These are phyloP conservation scores for Fusarium mundagurra DNA, from an alignment of 2,329 filamentous ascomycete species.

Conservation along the genomic window DNA sequence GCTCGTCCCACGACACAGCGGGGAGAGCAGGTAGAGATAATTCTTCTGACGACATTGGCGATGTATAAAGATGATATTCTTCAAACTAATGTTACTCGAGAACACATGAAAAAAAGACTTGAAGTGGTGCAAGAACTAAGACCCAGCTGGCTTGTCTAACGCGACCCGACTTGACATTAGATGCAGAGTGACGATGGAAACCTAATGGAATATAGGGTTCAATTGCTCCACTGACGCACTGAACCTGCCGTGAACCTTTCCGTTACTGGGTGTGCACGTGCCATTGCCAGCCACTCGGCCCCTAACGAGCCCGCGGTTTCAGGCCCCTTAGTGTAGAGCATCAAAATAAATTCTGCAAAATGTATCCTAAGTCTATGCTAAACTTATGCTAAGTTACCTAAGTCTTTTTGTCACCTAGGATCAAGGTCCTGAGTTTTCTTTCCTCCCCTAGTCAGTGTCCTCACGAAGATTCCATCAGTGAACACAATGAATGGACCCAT, in stretches of 20 bases:
- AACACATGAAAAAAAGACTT: conserved; percentile 2
- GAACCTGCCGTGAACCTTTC: conserved; percentile 24
- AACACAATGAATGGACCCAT: not conserved
- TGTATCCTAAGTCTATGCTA: too few species aligned
- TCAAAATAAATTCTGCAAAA: too few species aligned
- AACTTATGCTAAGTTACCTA: too few species aligned
- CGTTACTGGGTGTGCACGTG: conserved; percentile 37
- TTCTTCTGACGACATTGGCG: conserved; percentile 52
- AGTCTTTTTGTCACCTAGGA: too few species aligned
- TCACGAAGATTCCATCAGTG: not conserved
- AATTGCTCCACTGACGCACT: conserved; percentile 33
- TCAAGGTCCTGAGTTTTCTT: too few species aligned
- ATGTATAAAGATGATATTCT: not conserved
- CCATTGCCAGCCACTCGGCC: conserved; percentile 26
- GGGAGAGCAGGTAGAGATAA: conserved; percentile 53
- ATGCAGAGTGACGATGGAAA: conserved; percentile 35
- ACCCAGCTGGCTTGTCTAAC: conserved; percentile 18
- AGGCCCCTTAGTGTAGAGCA: too few species aligned
- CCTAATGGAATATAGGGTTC: conserved; percentile 31
- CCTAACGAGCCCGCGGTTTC: conserved; percentile 20
- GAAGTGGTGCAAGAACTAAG: conserved; percentile 10
- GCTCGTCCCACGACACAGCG: conserved; percentile 51
- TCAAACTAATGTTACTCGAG: conserved; percentile 8
- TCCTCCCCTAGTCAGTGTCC: too few species aligned
- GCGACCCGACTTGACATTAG: conserved; percentile 14